Evolutionary conservation across 805 yeast species (phyloP).

Genomic region (Saccharomyces kudriavzevii): DNA sequence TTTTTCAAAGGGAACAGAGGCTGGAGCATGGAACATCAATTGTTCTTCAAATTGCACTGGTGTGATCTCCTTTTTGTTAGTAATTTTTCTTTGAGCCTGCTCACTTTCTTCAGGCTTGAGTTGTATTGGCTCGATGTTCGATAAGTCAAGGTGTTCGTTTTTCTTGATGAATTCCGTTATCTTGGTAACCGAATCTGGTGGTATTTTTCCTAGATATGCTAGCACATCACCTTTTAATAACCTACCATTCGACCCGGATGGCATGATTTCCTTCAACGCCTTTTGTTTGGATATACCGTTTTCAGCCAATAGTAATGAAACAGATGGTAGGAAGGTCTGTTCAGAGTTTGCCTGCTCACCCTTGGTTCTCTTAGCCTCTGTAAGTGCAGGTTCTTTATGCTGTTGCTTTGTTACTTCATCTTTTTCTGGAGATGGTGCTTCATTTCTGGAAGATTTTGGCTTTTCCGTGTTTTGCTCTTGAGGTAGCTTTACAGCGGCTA

Average conservation of each 20-base stretch:
- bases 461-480: constrained; percentile 12
- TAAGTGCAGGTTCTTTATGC: constrained; percentile 4
- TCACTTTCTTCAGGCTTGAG: constrained; percentile 22
- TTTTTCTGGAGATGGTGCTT: constrained; percentile 1
- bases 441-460: constrained; percentile 8
- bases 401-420: constrained; percentile 8
- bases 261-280: constrained; percentile 63
- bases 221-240: constrained; percentile 85
- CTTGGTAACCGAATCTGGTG: constrained; percentile 43
- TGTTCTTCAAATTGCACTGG: constrained; percentile 18
- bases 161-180: constrained; percentile 50
- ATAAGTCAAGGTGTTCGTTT: constrained; percentile 60
- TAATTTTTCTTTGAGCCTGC: constrained; percentile 9
- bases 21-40: constrained; percentile 25
- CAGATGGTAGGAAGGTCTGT: constrained; percentile 75
- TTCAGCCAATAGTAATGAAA: constrained; percentile 51
- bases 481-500: constrained; percentile 56
- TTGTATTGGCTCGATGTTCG: constrained; percentile 44
- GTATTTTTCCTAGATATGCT: constrained; percentile 69
- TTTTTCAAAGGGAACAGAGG: constrained; percentile 27
- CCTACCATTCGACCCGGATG: constrained; percentile 87
- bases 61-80: neutral
- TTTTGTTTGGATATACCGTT: constrained; percentile 60
- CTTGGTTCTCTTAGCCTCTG: constrained; percentile 17
- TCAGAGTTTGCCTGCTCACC: constrained; percentile 47